A percentile compares a stretch with the other conserved stretches of the same genome.
Evolutionary conservation across 768 basidiomycete genomes (phyloP).

Genomic region (Calvatia gigantea): DNA sequence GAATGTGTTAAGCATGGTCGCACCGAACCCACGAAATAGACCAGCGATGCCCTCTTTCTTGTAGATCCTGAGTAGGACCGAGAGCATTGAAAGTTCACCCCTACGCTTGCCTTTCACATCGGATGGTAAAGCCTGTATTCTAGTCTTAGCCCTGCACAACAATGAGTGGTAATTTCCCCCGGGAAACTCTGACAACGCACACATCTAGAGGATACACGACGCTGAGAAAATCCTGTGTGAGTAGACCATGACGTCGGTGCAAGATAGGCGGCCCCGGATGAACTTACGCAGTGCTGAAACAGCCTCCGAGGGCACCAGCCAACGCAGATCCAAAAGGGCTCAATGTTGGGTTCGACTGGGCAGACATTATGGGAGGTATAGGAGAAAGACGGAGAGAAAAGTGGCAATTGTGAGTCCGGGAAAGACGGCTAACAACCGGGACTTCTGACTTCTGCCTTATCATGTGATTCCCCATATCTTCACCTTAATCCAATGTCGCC

Average conservation of each 20-base stretch:
- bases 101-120: constrained; percentile 46
- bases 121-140: constrained; percentile 77
- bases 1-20: constrained; percentile 98
- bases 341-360: constrained; percentile 58
- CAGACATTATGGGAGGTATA: constrained; percentile 34
- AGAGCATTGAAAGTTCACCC: constrained; percentile 54
- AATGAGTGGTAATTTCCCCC: neutral
- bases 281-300: constrained; percentile 91
- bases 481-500: neutral
- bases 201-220: constrained; percentile 95
- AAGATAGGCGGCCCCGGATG: neutral
- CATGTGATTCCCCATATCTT: constrained; percentile 15
- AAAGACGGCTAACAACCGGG: constrained; percentile 20
- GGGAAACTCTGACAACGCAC: constrained; percentile 40
- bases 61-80: constrained; percentile 67
- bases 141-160: constrained; percentile 77
- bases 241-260: constrained; percentile 1
- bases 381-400: constrained; percentile 11
- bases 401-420: constrained; percentile 19
- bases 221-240: constrained; percentile 34
- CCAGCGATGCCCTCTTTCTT: constrained; percentile 79
- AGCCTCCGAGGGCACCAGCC: constrained; percentile 90
- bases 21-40: constrained; percentile 88
- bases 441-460: neutral
- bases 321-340: constrained; percentile 89